Percentiles rank a stretch among this genome's conserved stretches.
Evolutionary conservation across 2,329 filamentous ascomycete genomes (phyloP).

Genomic region (Tolypocladium tundrense): DNA sequence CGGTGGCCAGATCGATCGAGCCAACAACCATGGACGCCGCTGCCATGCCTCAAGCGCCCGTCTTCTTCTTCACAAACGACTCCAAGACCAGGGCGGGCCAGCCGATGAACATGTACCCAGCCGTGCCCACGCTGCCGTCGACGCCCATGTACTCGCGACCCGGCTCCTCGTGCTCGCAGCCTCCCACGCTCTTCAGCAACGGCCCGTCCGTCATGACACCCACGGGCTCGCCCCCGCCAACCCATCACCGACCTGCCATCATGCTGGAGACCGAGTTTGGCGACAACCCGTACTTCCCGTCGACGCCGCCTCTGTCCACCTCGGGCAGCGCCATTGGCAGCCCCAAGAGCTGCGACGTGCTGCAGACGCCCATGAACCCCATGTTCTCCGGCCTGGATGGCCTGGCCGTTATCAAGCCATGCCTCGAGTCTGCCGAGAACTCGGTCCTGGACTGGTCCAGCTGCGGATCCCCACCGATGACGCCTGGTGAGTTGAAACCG

Average conservation of each 20-base stretch:
- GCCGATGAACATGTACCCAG: constrained; percentile 34
- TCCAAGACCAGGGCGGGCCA: constrained; percentile 46
- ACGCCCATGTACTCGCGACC: constrained; percentile 57
- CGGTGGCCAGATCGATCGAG: constrained; percentile 5
- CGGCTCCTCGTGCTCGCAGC: constrained; percentile 54
- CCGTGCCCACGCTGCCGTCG: constrained; percentile 45
- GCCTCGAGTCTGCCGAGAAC: constrained; percentile 62
- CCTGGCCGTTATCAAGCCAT: constrained; percentile 55
- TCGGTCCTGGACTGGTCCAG: constrained; percentile 69
- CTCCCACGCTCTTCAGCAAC: constrained; percentile 44
- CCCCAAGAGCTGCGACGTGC: constrained; percentile 65
- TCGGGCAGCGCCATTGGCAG: constrained; percentile 80
- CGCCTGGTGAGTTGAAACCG: constrained; percentile 63
- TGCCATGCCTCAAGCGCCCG: constrained; percentile 52
- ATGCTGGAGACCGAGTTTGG: constrained; percentile 68
- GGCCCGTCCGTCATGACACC: constrained; percentile 59
- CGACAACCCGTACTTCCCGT: constrained; percentile 65
- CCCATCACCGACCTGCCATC: constrained; percentile 67
- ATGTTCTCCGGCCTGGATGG: constrained; percentile 65
- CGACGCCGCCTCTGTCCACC: constrained; percentile 78
- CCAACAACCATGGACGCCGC: constrained; percentile 51
- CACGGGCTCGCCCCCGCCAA: constrained; percentile 62
- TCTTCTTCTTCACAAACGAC: constrained; percentile 82
- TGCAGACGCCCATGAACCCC: constrained; percentile 75
- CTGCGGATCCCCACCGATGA: constrained; percentile 75